Conservation (phyloP, 2,329 filamentous ascomycete genomes). For the Neonectria coccinea region DNA sequence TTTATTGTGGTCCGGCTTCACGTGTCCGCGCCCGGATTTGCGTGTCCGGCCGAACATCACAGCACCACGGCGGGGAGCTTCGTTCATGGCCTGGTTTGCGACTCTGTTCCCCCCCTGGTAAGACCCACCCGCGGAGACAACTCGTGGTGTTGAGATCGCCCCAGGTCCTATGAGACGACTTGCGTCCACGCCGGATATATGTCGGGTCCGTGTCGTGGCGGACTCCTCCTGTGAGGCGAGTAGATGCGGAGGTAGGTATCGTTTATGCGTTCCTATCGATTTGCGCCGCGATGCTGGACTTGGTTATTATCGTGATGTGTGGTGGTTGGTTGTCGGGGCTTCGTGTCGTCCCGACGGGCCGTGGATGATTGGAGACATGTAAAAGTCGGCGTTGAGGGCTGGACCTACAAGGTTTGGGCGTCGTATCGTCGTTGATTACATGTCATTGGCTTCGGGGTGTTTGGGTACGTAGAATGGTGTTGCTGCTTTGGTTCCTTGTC, state of each 20-base stretch:
- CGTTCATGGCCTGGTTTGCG: too few species aligned
- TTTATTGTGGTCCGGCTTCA: neutral
- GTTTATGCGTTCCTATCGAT: neutral
- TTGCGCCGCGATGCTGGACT: neutral
- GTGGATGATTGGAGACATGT: neutral
- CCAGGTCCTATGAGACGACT: neutral
- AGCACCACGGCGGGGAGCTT: neutral
- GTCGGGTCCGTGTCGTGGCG: neutral
- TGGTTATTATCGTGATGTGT: neutral
- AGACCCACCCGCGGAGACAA: neutral
- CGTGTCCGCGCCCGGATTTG: neutral
- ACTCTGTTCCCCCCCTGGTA: neutral
- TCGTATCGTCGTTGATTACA: neutral
- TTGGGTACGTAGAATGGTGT: neutral
- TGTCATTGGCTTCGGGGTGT: neutral
- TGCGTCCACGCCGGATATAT: neutral
- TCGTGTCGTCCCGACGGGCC: neutral
- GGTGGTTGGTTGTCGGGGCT: neutral
- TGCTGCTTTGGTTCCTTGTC: neutral
- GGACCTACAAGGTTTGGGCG: neutral
- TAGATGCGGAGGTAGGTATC: neutral
- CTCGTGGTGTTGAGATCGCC: neutral
- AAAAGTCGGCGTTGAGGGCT: neutral
- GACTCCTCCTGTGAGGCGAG: slow-evolving; percentile 1
- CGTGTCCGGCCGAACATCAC: slow-evolving; percentile 3